Evolutionary conservation across 2,329 filamentous ascomycete genomes (phyloP), one percentile per base, ranked within the genome.

Genomic region (Monosporascus sp.): DNA sequence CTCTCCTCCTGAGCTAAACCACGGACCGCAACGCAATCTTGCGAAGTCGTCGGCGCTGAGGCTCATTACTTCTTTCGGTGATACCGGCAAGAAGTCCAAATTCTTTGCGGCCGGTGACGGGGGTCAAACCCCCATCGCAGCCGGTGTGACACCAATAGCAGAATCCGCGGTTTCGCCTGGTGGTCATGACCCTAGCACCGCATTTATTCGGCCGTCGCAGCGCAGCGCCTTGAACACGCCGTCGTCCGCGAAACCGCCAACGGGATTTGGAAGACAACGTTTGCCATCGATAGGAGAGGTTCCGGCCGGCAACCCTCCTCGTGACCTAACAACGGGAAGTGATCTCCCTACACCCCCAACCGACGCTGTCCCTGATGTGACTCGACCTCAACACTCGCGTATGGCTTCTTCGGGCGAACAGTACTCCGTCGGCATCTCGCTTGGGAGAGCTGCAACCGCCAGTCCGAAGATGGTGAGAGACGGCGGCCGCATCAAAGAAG

Each of bases 61-160:
- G 69, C 81, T 97, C 2, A 95, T 97, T 63, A 97, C 94, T 0
- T 87, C 88, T 0, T 97, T 99, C 64, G 88, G 85, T 7, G 83
- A 85, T 48, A 76, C 77, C 46, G 73, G 73, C 5, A 75, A 76
- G 22, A 85, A 86, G 57, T 83, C 85, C 51, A 85, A 83, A 70
- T 85, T 90, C 71, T 83, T 86, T 61, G 73, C 76, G 0, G 69
- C 74, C 40, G 73, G 70, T 6, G 83, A 85, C 49, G 81, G 78
- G 37, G 81, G 81, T 8, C 76, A 76, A 60, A 96, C 91, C 0
- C 91, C 91, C 0, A 87, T 91, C 59, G 88, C 88, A 9, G 86
- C 85, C 1, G 90, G 88, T n/a, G 82, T 89, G 1, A 97, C 93
- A 0, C 93, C 93, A 0, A 97, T 97, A 63, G 87, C 88, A 1